Evolutionary conservation across 1,139 yeast species (phyloP), one percentile per base, ranked within the genome.

Genomic region (Yamadazyma kanchanaburiensis): DNA sequence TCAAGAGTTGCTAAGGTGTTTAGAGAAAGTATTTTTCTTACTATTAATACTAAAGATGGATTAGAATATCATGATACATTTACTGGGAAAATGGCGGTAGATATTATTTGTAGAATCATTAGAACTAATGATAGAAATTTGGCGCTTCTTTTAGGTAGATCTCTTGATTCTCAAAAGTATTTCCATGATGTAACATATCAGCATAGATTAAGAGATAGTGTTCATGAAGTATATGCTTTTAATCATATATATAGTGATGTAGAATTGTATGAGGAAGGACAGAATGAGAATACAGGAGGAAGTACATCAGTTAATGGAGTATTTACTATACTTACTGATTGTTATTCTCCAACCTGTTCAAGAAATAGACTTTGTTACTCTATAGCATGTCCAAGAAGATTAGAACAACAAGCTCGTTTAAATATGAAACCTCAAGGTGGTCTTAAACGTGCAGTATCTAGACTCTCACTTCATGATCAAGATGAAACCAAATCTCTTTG

Each of bases 161-260:
- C 97, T 0, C 65, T 91, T 38, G 98, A 91, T 58, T 95, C 96
- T 1, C 97, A 91, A 48, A 86, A 86, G 56, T 77, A 87, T 37
- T 88, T 91, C 57, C 96, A 88, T 51, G 98, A 91, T 59, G 97
- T 89, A 16, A 86, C 96, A 0, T 91, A 91, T 56, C 95, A 88
- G 46, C 97, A 89, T 53, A 68, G 96, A 31, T 67, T 91, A 33
- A 72, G 98, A 40, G 98, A 91, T 58, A 85, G 95, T 1, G 74
- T 72, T 12, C 77, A 74, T 49, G 99, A 91, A 56, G 85, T 91
- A 15, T 94, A 89, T 54, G 95, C 87, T 38, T 86, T 91, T 50
- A 80, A 77, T 43, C 94, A 81, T 52, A 54, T 61, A 6, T 67
- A 61, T 43, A 55, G 58, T 29, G 68, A 64, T 34, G 67, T 60